Evolutionary conservation across 2,329 filamentous ascomycete genomes (phyloP), one percentile per base, ranked within the genome.

Genomic region (Epicoccum nigrum): DNA sequence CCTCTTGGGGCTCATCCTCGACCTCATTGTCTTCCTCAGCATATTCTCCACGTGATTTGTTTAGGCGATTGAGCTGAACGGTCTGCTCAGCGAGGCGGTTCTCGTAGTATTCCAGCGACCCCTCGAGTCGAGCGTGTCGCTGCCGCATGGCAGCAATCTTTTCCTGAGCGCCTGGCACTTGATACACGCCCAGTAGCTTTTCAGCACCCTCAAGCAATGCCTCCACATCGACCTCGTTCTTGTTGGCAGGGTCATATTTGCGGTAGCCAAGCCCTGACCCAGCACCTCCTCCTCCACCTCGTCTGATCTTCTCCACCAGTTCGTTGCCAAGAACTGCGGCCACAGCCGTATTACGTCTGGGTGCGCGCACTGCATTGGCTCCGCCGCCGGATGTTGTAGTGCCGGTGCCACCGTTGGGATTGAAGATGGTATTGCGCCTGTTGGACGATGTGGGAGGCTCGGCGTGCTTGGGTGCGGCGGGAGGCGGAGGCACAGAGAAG

Each of bases 141-240:
- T 83, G 82, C 54, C 92, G 82, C 66, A 96, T 80, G 32, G 81
- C 79, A 0, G 85, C 79, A 59, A 97, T 95, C 55, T 86, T 83
- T 65, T 96, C 90, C 13, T 82, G 73, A 4, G 90, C 90, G 4
- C 92, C 92, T 0, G 88, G 83, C 21, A 96, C 82, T 27, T 90
- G 88, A 69, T 97, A 97, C 21, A 97, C 92, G 35, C 83, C 83
- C 62, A 92, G 92, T 23, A 97, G 82, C 78, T 92, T 96, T 78
- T 97, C 92, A 0, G 92, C 93, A 1, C 93, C 92, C 45, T 84
- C 81, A 17, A 99, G 80, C 23, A 99, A 76, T 1, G 96, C 81
- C 65, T 96, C 90, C 3, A 97, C 86, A 71, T 97, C 90, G 2
- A 97, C 81, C 19, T 95, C 91, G 8, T 86, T 87, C 56, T 81